phyloP scores from a whole-genome alignment of 2,329 filamentous ascomycete genomes.

The Eutypella sp. region DNA sequence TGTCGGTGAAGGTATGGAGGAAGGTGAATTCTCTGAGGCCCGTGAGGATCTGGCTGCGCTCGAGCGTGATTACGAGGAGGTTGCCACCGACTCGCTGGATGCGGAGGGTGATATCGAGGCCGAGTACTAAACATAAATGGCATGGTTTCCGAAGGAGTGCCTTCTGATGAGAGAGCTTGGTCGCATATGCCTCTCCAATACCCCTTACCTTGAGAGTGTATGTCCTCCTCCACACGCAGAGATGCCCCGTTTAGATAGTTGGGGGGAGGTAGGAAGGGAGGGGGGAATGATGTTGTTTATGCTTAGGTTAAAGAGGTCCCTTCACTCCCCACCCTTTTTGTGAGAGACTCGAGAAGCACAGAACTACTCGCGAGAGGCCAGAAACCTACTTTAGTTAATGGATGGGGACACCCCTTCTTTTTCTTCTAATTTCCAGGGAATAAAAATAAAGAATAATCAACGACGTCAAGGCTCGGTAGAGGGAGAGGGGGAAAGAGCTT shows the following conservation, averaged over 20 bases:
- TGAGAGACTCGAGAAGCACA: too few relatives aligned
- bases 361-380: too few relatives aligned
- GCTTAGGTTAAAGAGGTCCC: not conserved
- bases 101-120: constrained; percentile 79
- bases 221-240: not conserved
- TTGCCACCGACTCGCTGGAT: constrained; percentile 88
- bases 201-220: not conserved
- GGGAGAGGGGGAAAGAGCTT: too few relatives aligned
- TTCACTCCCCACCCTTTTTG: not conserved
- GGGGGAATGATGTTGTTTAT: constrained; percentile 1
- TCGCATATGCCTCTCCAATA: constrained; percentile 9
- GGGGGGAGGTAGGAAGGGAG: not conserved
- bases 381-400: too few relatives aligned
- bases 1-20: constrained; percentile 99
- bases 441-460: too few relatives aligned
- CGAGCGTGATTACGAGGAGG: constrained; percentile 98
- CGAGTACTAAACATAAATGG: constrained; percentile 67
- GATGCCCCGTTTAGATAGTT: not conserved
- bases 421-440: too few relatives aligned
- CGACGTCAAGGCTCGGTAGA: too few relatives aligned
- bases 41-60: constrained; percentile 97
- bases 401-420: too few relatives aligned
- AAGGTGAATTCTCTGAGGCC: constrained; percentile 98
- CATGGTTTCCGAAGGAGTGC: constrained; percentile 14
- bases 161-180: constrained; percentile 8